Evolutionary conservation across 2,329 filamentous ascomycete species (phyloP).

Genomic region (Colletotrichum horii): DNA sequence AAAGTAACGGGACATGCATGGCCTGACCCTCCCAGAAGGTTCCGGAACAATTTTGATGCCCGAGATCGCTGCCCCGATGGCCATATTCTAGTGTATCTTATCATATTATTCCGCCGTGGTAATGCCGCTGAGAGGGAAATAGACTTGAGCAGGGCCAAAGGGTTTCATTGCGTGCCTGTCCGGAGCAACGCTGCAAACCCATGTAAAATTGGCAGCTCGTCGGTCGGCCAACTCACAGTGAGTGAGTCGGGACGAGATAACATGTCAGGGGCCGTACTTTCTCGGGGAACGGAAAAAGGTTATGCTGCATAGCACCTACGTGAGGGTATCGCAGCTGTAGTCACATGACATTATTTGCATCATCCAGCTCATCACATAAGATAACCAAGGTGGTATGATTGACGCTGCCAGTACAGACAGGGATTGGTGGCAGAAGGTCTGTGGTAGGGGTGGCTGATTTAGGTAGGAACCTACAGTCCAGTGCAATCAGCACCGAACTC

Average conservation of each 20-base stretch:
- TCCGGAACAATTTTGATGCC: not conserved
- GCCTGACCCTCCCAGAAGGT: not conserved
- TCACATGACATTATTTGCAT: not conserved
- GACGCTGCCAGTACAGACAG: not conserved
- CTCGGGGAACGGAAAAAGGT: not conserved
- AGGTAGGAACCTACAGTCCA: not conserved
- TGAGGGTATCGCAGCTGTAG: not conserved
- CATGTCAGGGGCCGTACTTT: rapidly evolving
- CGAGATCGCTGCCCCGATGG: not conserved
- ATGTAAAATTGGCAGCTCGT: rapidly evolving
- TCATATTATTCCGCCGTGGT: not conserved
- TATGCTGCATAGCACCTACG: not conserved
- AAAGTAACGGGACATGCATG: not conserved
- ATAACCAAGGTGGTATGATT: not conserved
- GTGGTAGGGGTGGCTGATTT: not conserved
- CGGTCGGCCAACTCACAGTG: not conserved
- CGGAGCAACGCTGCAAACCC: not conserved
- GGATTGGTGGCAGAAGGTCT: not conserved
- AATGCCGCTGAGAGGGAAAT: rapidly evolving
- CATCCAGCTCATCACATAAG: not conserved
- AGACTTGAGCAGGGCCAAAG: not conserved
- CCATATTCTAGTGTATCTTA: rapidly evolving
- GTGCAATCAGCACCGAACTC: not conserved
- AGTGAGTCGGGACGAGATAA: rapidly evolving
- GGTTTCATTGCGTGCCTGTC: not conserved